A percentile compares a stretch with the other conserved stretches of the same genome.
Evolutionary conservation across 495 filamentous ascomycete species (phyloP).

Genomic region (Podospora australis): DNA sequence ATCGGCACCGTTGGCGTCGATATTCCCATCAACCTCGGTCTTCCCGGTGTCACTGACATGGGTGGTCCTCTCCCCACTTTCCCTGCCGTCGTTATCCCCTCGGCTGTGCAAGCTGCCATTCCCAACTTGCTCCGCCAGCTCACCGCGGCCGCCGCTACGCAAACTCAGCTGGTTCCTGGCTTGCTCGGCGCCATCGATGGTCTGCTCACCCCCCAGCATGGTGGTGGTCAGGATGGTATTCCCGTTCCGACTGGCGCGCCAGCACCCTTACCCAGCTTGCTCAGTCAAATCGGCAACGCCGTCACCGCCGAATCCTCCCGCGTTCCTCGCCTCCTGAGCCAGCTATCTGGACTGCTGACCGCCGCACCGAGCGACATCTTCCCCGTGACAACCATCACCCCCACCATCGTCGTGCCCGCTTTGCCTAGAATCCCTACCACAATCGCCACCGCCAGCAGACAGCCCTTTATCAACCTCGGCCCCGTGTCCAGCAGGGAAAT

Average conservation of each 20-base stretch:
- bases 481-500: no score
- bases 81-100: background rate
- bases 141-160: background rate
- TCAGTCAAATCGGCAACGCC: background rate
- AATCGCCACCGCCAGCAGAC: background rate
- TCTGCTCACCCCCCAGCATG: background rate
- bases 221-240: background rate
- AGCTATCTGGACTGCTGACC: background rate
- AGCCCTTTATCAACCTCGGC: background rate
- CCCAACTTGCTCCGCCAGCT: conserved; percentile 3
- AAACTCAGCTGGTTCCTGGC: background rate
- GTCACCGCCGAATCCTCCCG: background rate
- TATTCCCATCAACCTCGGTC: background rate
- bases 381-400: background rate
- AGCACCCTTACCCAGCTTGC: background rate
- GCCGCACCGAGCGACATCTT: conserved; percentile 1
- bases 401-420: background rate
- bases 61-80: background rate
- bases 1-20: background rate
- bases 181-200: background rate
- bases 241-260: background rate
- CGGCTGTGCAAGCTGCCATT: background rate
- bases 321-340: background rate
- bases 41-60: background rate
- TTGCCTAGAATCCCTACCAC: background rate